Base-by-base conservation (phyloP, 768 basidiomycete genomes). In the Phaeotremella fagi region DNA sequence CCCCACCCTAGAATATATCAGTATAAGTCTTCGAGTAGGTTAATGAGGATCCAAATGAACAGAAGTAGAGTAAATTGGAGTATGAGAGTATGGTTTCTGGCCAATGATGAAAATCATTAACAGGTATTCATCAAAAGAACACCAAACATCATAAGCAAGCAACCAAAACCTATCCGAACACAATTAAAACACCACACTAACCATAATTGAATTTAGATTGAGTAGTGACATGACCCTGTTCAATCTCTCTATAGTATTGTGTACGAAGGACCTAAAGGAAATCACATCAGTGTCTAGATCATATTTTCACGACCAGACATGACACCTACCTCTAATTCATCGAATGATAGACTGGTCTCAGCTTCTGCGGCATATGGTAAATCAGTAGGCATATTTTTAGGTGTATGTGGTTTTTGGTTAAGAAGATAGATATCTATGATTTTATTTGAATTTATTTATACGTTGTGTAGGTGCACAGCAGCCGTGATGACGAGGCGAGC, bases 161-260 rank as follows among this genome's bases (percentile, higher is more conserved):
- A n/a, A n/a, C n/a, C n/a, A n/a, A n/a, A n/a, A n/a, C n/a, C n/a
- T n/a, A n/a, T n/a, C n/a, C n/a, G n/a, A n/a, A n/a, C n/a, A n/a
- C n/a, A n/a, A n/a, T n/a, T 35, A n/a, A 35, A 35, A n/a, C 9
- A 31, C 20, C 16, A 3, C 4, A 64, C 73, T 48, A 41, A 75
- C 94, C 94, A 75, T 86, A 92, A 78, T 98, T 98, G 79, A 99
- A 99, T 73, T 90, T 92, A 35, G 91, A 94, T 77, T 99, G 95
- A 5, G 85, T 82, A 9, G 89, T 90, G 54, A 95, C 81, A 74
- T 94, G 90, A 45, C 83, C 80, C 59, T 90, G 85, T 0, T 81
- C 78, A 18, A 83, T 78, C 73, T 99, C 94, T 74, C 85, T 90
- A 79, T 89, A 82, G 76, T 94, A 92, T 70, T 98, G 92, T 52